Percentiles rank a stretch among this genome's conserved stretches.
These are phyloP conservation scores for Amphirosellinia nigrospora DNA, from an alignment of 495 filamentous ascomycete species.

Conservation along the genomic window DNA sequence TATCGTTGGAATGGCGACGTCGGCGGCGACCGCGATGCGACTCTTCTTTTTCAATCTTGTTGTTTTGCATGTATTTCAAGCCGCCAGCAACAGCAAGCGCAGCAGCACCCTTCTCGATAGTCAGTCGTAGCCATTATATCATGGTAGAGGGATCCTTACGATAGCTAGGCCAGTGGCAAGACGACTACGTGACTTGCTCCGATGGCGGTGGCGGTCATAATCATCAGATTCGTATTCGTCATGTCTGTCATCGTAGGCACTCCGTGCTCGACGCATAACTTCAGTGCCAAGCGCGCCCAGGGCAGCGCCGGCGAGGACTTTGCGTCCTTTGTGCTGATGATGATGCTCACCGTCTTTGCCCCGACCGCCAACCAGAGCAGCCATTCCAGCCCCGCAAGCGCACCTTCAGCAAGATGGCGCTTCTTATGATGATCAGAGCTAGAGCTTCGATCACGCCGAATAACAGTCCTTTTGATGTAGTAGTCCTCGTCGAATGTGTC, in stretches of 20 bases:
- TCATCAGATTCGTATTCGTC: conserved; percentile 54
- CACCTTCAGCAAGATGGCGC: conserved; percentile 86
- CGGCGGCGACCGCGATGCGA: conserved; percentile 72
- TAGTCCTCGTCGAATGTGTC: conserved; percentile 51
- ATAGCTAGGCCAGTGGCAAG: conserved; percentile 75
- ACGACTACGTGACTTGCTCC: conserved; percentile 44
- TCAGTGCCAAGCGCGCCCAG: conserved; percentile 84
- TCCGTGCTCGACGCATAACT: conserved; percentile 72
- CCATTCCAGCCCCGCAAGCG: conserved; percentile 79
- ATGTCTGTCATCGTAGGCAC: conserved; percentile 70
- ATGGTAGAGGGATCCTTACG: conserved; percentile 47
- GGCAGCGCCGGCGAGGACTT: conserved; percentile 79
- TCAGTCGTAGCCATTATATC: background rate
- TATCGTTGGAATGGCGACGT: conserved; percentile 56
- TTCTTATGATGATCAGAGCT: conserved; percentile 67
- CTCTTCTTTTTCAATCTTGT: conserved; percentile 69
- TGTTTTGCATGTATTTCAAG: conserved; percentile 74
- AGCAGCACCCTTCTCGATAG: conserved; percentile 57
- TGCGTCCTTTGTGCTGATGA: conserved; percentile 67
- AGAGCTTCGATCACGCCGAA: conserved; percentile 59
- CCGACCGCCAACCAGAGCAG: conserved; percentile 74
- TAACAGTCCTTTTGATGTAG: conserved; percentile 51
- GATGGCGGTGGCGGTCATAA: conserved; percentile 31
- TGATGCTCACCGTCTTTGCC: conserved; percentile 57
- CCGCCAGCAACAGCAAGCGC: conserved; percentile 77